A percentile compares a stretch with the other conserved stretches of the same genome.
phyloP scores from a whole-genome alignment of 371 early-diverging fungal species.

The Batkoa obscura region DNA sequence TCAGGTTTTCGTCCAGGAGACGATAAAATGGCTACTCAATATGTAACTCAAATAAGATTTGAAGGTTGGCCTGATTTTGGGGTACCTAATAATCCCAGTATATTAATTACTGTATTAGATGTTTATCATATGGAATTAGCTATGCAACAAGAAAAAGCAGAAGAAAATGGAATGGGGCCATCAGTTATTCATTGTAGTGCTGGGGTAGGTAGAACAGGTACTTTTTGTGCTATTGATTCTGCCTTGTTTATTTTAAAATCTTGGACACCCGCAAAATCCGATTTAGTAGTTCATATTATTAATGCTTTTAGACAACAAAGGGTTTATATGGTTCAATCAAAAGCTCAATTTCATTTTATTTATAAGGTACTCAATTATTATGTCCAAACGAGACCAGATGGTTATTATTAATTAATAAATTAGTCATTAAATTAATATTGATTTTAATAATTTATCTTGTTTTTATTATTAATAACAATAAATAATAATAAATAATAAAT shows the following conservation, averaged over 20 bases:
- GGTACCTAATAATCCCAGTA: slow-evolving; percentile 27
- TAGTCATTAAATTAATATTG: no score
- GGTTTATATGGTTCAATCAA: neutral
- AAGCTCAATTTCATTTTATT: slow-evolving; percentile 1
- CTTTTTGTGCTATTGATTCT: slow-evolving; percentile 64
- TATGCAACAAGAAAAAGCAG: slow-evolving; percentile 7
- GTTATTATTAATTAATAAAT: no score
- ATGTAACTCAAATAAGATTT: slow-evolving; percentile 55
- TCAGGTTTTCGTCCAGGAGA: neutral
- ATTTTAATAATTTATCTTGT: no score
- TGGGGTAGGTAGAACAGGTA: slow-evolving; percentile 95
- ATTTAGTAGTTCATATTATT: slow-evolving; percentile 1
- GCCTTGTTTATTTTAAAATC: slow-evolving; percentile 13
- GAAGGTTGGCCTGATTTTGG: slow-evolving; percentile 83
- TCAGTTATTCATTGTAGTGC: slow-evolving; percentile 71
- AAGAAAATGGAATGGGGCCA: slow-evolving; percentile 17
- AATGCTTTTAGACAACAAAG: slow-evolving; percentile 3
- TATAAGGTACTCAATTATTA: neutral
- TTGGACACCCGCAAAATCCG: neutral
- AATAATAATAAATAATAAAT: no score
- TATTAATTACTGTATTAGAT: slow-evolving; percentile 20
- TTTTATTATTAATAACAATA: no score
- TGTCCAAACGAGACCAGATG: neutral
- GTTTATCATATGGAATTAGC: slow-evolving; percentile 14
- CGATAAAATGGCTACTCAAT: neutral